Base-by-base conservation (phyloP, 805 yeast species). In the Pichia deserticola region DNA sequence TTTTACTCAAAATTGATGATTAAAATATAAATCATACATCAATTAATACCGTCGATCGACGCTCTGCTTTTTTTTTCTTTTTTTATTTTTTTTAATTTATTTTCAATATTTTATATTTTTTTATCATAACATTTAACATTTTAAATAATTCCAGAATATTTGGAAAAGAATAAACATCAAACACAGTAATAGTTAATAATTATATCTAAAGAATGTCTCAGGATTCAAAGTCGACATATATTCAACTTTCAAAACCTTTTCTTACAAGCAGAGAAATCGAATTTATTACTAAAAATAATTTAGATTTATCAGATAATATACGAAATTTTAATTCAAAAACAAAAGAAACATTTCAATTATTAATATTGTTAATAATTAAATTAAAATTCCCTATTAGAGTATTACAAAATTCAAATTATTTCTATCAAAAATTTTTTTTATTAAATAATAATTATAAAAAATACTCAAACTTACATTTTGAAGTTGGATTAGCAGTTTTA, bases 341-440 rank as follows among this genome's bases (percentile, higher is more conserved):
- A 38, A 57, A 54, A 39, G 72, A 78, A 47, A 73, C 82, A 2
- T 74, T 80, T 50, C 77, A 74, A 49, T 78, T 78, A 55, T 59
- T 82, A 34, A 74, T 77, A 53, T 79, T 76, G 51, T 62, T 84
- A 4, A 73, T 81, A 32, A 72, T 72, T 32, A 64, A 68, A 3
- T 64, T 85, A 59, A 81, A 81, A 59, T 77, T 84, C 52, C 96
- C 96, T 0, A 68, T 84, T 25, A 72, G 82, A 44, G 82, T 87
- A 2, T 67, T 89, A 42, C 84, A 82, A 52, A 76, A 86, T 9
- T 75, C 93, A 4, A 79, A 86, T 78, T 76, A 79, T 53, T 81
- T 81, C 55, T 84, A 82, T 60, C 95, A 89, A 57, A 69, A 89
- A 44, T 84, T 75, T 58, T 82, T 77, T 58, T 69, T 89, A 13